Conservation (phyloP, 129 eudicot species). For the Artemisia argyi region DNA sequence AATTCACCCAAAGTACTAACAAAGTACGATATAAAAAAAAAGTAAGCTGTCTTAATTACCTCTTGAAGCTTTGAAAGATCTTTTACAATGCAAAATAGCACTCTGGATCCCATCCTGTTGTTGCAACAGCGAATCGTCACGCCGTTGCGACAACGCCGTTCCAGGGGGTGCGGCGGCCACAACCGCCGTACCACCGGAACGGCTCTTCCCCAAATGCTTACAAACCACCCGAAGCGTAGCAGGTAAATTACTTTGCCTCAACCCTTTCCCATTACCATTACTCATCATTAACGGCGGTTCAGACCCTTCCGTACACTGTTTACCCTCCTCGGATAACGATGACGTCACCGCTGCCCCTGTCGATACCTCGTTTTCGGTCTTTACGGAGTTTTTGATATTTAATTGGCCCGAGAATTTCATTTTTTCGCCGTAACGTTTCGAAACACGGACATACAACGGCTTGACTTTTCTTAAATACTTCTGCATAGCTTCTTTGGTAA, state of each 20-base stretch:
- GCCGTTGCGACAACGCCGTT: conserved; percentile 38
- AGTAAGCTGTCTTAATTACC: conserved; percentile 37
- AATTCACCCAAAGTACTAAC: not conserved
- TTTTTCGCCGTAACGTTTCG: conserved; percentile 69
- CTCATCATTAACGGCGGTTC: conserved; percentile 29
- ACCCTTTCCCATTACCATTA: conserved; percentile 36
- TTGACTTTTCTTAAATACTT: conserved; percentile 77
- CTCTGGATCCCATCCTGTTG: conserved; percentile 94
- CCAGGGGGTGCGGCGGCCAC: conserved; percentile 47
- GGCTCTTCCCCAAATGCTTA: conserved; percentile 73
- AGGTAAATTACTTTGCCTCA: conserved; percentile 57
- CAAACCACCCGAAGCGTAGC: conserved; percentile 66
- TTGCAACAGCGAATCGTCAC: conserved; percentile 80
- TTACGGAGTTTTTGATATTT: not conserved
- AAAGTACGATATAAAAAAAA: not conserved
- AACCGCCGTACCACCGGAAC: conserved; percentile 56
- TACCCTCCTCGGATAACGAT: conserved; percentile 26
- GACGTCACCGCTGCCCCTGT: not conserved
- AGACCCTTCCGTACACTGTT: conserved; percentile 20
- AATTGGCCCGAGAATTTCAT: conserved; percentile 51
- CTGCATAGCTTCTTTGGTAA: conserved; percentile 62
- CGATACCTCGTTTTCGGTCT: conserved; percentile 12
- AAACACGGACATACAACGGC: conserved; percentile 78
- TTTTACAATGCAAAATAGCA: conserved; percentile 90
- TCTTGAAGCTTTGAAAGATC: conserved; percentile 79